Evolutionary conservation across 2,329 filamentous ascomycete species (phyloP), one percentile per base, ranked within the genome.

Genomic region (Calonectria pauciramosa): DNA sequence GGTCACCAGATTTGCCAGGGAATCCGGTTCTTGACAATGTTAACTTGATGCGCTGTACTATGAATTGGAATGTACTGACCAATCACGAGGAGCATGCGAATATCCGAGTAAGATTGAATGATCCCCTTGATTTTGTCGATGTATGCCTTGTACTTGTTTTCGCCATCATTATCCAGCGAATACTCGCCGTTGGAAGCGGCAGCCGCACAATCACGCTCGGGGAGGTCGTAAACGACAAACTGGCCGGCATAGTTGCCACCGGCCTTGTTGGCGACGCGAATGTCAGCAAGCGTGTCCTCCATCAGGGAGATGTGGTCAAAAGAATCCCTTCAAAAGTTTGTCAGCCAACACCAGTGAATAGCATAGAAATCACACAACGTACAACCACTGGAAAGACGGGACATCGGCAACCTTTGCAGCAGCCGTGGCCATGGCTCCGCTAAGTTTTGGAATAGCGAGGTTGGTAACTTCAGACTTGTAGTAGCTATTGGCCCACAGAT

Each of bases 361-460:
- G 8, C 26, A n/a, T 8, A 13, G 3, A 26, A 41, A 44, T 47
- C 3, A 23, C 3, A 18, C 0, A 32, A 83, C 86, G 83, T 80
- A 89, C 86, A 89, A 83, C 88, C 88, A 90, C 83, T 88, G 87
- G 82, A 89, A 90, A 64, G 86, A 88, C 32, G 89, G 88, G 1
- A 91, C 88, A 74, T 89, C 85, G 70, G 88, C 89, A 44, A 89
- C 89, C 63, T 86, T 87, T 26, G 87, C 86, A 8, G 89, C 89
- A 75, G 87, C 88, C 23, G 90, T 88, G 18, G 88, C 88, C 81
- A 90, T 85, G 30, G 90, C 86, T 6, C 89, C 88, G 13, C 90
- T 90, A 74, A 95, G 84, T 20, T 90, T 90, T 11, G 93, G 93
- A 26, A 94, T 89, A 10, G 93, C 93, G 23, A 89, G 84, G 44